Percentiles rank a stretch among this genome's conserved stretches.
phyloP scores from a whole-genome alignment of 208 protist genomes.

The Naegleria fowleri region DNA sequence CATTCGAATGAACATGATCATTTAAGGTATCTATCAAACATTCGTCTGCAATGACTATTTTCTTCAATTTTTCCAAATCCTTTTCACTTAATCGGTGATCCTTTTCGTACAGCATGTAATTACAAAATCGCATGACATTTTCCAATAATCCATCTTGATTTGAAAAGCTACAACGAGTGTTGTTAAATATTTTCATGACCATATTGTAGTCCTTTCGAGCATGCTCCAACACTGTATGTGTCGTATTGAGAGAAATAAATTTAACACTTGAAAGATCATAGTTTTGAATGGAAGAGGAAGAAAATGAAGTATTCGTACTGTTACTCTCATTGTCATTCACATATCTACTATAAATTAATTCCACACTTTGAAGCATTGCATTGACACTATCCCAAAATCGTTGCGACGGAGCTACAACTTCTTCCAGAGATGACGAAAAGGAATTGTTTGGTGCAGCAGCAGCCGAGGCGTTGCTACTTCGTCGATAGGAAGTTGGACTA shows the following conservation, averaged over 20 bases:
- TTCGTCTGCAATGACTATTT: background rate
- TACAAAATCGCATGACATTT: background rate
- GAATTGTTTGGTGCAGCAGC: too few species aligned
- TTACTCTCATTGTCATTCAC: background rate
- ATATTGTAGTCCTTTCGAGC: background rate
- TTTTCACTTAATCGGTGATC: background rate
- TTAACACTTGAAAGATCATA: too few species aligned
- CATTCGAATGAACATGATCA: background rate
- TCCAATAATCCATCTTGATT: background rate
- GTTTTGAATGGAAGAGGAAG: too few species aligned
- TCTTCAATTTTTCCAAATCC: background rate
- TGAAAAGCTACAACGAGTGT: background rate
- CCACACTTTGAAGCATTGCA: too few species aligned
- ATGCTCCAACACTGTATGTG: background rate
- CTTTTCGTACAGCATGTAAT: background rate
- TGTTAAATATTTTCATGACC: background rate
- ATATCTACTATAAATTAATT: background rate
- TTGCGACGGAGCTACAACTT: too few species aligned
- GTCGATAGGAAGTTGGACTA: too few species aligned
- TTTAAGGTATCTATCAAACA: background rate
- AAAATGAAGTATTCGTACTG: too few species aligned
- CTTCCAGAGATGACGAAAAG: too few species aligned
- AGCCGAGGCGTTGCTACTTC: too few species aligned
- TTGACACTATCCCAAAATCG: too few species aligned
- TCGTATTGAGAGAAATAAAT: background rate